Evolutionary conservation across 306 rosid species (phyloP).

Genomic region (Abrus precatorius): DNA sequence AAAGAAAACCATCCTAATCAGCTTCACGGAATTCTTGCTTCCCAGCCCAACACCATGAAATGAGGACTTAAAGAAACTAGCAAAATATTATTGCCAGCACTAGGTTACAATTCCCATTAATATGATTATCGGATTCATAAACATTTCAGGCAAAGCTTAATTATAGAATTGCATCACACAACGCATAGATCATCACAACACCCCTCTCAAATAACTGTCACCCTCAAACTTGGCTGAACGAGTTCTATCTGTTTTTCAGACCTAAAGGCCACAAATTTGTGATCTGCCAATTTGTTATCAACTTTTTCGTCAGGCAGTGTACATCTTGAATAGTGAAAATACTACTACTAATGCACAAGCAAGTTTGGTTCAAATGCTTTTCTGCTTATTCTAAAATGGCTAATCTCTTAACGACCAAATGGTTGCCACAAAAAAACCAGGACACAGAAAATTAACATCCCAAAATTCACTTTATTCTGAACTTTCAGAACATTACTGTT

Average conservation of each 20-base stretch:
- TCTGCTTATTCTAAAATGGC: conserved; percentile 49
- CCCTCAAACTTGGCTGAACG: conserved; percentile 16
- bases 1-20: too few relatives aligned
- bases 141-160: conserved; percentile 23
- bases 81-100: background rate
- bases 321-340: conserved; percentile 25
- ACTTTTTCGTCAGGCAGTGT: conserved; percentile 9
- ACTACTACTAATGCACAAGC: conserved; percentile 38
- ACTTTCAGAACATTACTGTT: conserved; percentile 47
- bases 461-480: conserved; percentile 45
- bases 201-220: background rate
- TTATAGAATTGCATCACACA: conserved; percentile 6
- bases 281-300: conserved; percentile 1
- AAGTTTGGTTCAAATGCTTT: conserved; percentile 38
- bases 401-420: conserved; percentile 33
- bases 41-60: background rate
- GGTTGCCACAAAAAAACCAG: conserved; percentile 40
- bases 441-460: conserved; percentile 42
- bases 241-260: conserved; percentile 18
- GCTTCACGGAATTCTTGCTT: too few relatives aligned
- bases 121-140: conserved; percentile 5
- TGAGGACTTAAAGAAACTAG: background rate
- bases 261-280: conserved; percentile 1
- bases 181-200: background rate
- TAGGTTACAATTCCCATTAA: background rate